Evolutionary conservation across 176 grass and related monocot species (phyloP).

Genomic region (Tillandsia fasciculata): DNA sequence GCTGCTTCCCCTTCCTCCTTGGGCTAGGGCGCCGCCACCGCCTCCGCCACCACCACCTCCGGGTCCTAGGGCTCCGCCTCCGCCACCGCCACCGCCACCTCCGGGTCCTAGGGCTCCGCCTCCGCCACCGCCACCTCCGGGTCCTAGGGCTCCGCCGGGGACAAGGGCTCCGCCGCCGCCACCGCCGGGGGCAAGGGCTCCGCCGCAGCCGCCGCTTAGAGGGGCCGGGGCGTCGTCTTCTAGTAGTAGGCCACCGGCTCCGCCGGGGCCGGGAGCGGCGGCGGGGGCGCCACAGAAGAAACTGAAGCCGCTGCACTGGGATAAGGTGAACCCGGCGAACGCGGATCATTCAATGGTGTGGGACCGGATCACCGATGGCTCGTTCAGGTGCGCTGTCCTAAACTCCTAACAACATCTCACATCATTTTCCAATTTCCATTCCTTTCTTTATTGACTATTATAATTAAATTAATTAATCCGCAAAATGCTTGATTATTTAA

Average conservation of each 20-base stretch:
- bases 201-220: not conserved
- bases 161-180: constrained; percentile 37
- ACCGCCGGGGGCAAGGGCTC: constrained; percentile 12
- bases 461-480: not conserved
- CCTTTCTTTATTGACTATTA: constrained; percentile 11
- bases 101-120: constrained; percentile 21
- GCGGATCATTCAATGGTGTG: constrained; percentile 97
- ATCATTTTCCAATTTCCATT: not conserved
- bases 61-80: constrained; percentile 1
- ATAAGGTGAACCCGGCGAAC: constrained; percentile 61
- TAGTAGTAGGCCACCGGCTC: constrained; percentile 39
- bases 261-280: constrained; percentile 23
- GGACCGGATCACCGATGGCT: constrained; percentile 80
- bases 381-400: constrained; percentile 66
- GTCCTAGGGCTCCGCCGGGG: constrained; percentile 23
- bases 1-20: too few relatives aligned
- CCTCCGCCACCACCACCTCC: constrained; percentile 15
- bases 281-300: constrained; percentile 36
- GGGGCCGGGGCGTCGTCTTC: constrained; percentile 12
- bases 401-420: not conserved
- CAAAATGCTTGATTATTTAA: not conserved
- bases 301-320: constrained; percentile 94
- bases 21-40: constrained; percentile 5
- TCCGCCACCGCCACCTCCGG: constrained; percentile 30
- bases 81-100: constrained; percentile 39